Percentiles rank a stretch among this genome's conserved stretches.
Conservation (phyloP, 2,329 filamentous ascomycete genomes). For the Fusarium transvaalense region DNA sequence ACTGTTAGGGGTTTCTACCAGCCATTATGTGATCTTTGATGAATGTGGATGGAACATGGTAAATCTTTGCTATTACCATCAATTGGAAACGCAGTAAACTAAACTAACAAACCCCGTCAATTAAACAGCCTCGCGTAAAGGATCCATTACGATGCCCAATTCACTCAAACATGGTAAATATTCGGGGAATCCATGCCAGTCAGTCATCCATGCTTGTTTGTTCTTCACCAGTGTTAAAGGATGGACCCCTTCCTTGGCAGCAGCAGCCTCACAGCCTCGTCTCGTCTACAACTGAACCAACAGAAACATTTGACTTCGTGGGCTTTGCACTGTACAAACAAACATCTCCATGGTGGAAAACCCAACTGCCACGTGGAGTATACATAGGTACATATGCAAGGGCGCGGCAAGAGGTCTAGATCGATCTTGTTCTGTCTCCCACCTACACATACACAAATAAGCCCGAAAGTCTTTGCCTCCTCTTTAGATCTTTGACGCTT, state of each 20-base stretch:
- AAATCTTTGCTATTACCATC: not conserved
- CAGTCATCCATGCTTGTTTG: not conserved
- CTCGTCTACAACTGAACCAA: no score
- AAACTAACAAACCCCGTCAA: not conserved
- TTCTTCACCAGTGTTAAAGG: not conserved
- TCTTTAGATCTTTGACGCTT: constrained; percentile 3
- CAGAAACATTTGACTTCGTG: no score
- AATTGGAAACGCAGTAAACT: not conserved
- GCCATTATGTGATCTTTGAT: not conserved
- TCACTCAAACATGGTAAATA: not conserved
- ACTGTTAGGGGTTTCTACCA: not conserved
- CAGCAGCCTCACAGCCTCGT: not conserved
- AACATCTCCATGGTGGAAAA: not conserved
- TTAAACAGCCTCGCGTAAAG: not conserved
- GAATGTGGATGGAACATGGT: not conserved
- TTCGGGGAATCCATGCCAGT: not conserved
- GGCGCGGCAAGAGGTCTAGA: constrained; percentile 27
- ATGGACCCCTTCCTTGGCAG: no score
- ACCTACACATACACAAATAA: not conserved
- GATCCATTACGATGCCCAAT: not conserved
- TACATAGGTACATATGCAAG: constrained; percentile 34
- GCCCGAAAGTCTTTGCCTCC: constrained; percentile 1
- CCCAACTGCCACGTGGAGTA: constrained; percentile 42
- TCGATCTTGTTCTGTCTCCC: not conserved
- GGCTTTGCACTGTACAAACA: constrained; percentile 15